Percentiles rank a stretch among this genome's conserved stretches.
phyloP scores from a whole-genome alignment of 2,329 filamentous ascomycete genomes.

The Chaetomiaceae sp. region DNA sequence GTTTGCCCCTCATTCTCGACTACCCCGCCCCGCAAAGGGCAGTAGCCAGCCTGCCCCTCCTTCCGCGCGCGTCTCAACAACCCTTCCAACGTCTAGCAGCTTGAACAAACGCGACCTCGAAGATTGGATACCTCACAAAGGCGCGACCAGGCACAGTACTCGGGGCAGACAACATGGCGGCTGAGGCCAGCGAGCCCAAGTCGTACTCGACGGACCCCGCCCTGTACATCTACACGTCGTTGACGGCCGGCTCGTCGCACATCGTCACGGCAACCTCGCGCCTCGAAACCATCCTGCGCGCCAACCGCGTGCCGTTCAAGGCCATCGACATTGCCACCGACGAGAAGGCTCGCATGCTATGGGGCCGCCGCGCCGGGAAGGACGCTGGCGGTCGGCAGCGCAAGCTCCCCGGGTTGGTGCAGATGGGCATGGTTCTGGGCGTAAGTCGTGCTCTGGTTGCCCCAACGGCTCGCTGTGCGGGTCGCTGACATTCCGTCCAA shows the following conservation, averaged over 20 bases:
- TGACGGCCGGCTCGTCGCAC: slow-evolving; percentile 91
- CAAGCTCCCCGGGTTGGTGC: slow-evolving; percentile 84
- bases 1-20: no score
- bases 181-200: slow-evolving; percentile 12
- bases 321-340: slow-evolving; percentile 88
- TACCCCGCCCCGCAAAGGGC: not conserved
- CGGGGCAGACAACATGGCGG: slow-evolving; percentile 11
- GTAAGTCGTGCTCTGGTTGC: slow-evolving; percentile 47
- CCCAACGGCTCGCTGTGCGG: not conserved
- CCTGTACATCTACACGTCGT: slow-evolving; percentile 92
- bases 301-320: slow-evolving; percentile 90
- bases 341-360: slow-evolving; percentile 80
- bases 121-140: not conserved
- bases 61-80: not conserved
- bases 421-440: slow-evolving; percentile 77
- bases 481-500: slow-evolving; percentile 37
- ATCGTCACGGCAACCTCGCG: slow-evolving; percentile 94
- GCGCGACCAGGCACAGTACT: not conserved
- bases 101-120: not conserved
- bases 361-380: slow-evolving; percentile 76
- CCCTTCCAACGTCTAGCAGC: not conserved
- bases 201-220: slow-evolving; percentile 48
- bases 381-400: slow-evolving; percentile 53
- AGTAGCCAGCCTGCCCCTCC: not conserved
- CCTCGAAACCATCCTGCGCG: slow-evolving; percentile 91